Evolutionary conservation across 202 grass and related monocot genomes (phyloP).

Genomic region (Miscanthus sacchariflorus): DNA sequence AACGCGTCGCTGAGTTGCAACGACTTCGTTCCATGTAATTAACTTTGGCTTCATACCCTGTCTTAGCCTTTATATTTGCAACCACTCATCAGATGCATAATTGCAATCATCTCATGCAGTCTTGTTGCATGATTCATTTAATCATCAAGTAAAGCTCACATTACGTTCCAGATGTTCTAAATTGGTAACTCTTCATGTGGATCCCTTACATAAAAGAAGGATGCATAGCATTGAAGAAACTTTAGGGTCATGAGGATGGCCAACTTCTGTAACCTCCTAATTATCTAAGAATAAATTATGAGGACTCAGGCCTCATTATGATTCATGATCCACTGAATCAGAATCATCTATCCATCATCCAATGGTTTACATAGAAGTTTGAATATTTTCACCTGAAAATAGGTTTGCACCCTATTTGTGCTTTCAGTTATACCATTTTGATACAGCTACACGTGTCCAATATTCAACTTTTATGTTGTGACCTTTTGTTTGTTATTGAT

Average conservation of each 20-base stretch:
- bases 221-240: neutral
- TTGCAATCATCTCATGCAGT: conserved; percentile 22
- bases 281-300: conserved; percentile 2
- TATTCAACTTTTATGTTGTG: neutral
- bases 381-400: conserved; percentile 6
- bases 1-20: conserved; percentile 92
- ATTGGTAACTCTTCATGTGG: conserved; percentile 25
- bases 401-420: neutral
- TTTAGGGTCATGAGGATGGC: conserved; percentile 1
- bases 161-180: conserved; percentile 21
- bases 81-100: neutral
- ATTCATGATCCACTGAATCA: conserved; percentile 14
- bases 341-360: conserved; percentile 26
- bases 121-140: conserved; percentile 35
- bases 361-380: neutral
- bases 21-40: conserved; percentile 98
- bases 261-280: neutral
- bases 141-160: conserved; percentile 11
- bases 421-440: neutral
- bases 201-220: conserved; percentile 9
- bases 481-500: too few species aligned
- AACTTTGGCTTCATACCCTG: conserved; percentile 1
- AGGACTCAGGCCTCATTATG: neutral
- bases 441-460: neutral
- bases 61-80: conserved; percentile 32